Evolutionary conservation across 805 yeast genomes (phyloP).

Genomic region (Yarrowia bubula): DNA sequence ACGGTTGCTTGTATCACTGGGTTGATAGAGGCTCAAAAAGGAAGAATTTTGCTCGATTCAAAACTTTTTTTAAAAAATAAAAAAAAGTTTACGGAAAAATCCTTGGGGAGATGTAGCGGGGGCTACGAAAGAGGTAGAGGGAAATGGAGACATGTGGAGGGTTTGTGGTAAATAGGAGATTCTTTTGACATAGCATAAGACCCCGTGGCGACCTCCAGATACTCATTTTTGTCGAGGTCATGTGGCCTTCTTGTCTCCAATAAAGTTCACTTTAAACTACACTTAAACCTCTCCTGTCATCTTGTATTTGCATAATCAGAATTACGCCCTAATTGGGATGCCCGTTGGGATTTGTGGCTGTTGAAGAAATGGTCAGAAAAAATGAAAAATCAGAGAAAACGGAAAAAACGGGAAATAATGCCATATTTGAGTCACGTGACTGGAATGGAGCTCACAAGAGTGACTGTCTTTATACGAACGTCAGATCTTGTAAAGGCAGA

Average conservation of each 20-base stretch:
- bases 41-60: background rate
- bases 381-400: too few species aligned
- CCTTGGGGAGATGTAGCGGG: background rate
- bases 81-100: background rate
- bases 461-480: too few species aligned
- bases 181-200: background rate
- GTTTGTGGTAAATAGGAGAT: too few species aligned
- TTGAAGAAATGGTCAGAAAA: background rate
- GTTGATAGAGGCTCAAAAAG: background rate
- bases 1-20: too few species aligned
- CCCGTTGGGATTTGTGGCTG: background rate
- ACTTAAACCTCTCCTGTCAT: background rate
- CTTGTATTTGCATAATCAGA: constrained; percentile 2
- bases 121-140: background rate
- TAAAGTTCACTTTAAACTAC: constrained; percentile 1
- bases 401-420: too few species aligned
- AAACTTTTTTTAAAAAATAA: too few species aligned
- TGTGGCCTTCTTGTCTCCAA: background rate
- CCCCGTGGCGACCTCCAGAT: too few species aligned
- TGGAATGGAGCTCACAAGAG: too few species aligned
- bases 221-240: too few species aligned
- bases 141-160: background rate
- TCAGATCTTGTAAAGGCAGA: too few species aligned
- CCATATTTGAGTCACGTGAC: too few species aligned
- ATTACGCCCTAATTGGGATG: constrained; percentile 8